These are phyloP conservation scores for Dipteronia dyeriana DNA, from an alignment of 345 rosid genomes.

Conservation along the genomic window DNA sequence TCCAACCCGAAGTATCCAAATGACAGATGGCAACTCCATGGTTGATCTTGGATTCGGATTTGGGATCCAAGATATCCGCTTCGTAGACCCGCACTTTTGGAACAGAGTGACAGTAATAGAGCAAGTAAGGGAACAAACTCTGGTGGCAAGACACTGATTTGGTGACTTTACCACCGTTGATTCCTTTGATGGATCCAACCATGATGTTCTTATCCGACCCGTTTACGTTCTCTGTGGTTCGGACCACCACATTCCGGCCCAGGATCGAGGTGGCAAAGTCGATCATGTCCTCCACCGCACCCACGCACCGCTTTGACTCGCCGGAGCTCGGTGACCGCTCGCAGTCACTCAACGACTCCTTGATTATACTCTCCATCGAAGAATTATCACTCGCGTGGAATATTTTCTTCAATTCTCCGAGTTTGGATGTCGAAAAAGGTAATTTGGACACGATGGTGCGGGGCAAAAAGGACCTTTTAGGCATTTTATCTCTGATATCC, in stretches of 20 bases:
- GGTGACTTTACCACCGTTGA: constrained; percentile 70
- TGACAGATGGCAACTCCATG: constrained; percentile 89
- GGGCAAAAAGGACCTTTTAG: constrained; percentile 86
- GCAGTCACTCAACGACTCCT: constrained; percentile 60
- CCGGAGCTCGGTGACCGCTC: constrained; percentile 68
- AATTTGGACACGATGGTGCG: constrained; percentile 57
- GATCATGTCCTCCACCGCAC: constrained; percentile 85
- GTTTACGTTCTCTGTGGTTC: constrained; percentile 53
- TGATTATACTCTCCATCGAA: constrained; percentile 52
- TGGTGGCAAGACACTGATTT: constrained; percentile 90
- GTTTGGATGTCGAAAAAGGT: constrained; percentile 54
- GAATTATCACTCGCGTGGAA: constrained; percentile 71
- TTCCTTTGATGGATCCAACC: constrained; percentile 58
- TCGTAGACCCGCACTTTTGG: constrained; percentile 86
- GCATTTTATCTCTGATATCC: constrained; percentile 87
- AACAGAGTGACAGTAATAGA: constrained; percentile 90
- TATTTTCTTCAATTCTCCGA: constrained; percentile 31
- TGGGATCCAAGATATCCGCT: constrained; percentile 63
- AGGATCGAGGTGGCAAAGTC: constrained; percentile 77
- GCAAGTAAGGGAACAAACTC: constrained; percentile 74
- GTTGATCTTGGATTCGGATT: constrained; percentile 49
- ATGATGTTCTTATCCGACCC: constrained; percentile 58
- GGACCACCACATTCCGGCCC: constrained; percentile 55
- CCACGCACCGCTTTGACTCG: constrained; percentile 84
- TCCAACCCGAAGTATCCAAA: constrained; percentile 79